phyloP scores from a whole-genome alignment of 345 rosid genomes.

The Moricandia arvensis region DNA sequence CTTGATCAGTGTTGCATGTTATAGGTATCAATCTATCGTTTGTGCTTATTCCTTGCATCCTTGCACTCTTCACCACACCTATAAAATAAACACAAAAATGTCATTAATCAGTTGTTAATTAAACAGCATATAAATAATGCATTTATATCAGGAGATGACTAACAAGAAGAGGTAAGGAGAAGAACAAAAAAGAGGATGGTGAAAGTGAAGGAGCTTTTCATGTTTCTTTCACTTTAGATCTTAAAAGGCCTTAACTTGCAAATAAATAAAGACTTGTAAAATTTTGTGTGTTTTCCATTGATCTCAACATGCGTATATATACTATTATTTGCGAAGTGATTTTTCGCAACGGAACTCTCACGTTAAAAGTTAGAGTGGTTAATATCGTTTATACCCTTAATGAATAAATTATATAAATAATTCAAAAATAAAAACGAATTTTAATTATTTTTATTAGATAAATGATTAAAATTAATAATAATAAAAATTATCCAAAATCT shows the following conservation, averaged over 20 bases:
- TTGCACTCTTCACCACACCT: conserved; percentile 26
- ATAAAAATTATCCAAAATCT: no score
- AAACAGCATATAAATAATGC: neutral
- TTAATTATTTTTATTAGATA: no score
- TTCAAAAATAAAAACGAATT: no score
- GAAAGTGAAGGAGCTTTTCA: conserved; percentile 22
- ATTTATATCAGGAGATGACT: neutral
- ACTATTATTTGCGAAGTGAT: no score
- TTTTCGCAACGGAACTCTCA: no score
- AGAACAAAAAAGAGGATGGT: conserved; percentile 19
- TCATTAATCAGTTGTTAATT: neutral
- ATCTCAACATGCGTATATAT: neutral
- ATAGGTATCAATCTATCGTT: conserved; percentile 2
- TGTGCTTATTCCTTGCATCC: conserved; percentile 14
- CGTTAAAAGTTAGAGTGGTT: no score
- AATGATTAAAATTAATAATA: no score
- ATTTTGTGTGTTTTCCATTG: neutral
- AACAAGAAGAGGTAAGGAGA: conserved; percentile 10
- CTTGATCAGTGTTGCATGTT: conserved; percentile 28
- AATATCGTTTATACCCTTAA: no score
- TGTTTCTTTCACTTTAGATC: neutral
- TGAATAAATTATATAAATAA: no score
- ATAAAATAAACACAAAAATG: neutral
- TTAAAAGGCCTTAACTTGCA: neutral
- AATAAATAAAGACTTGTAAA: neutral